Percentiles rank a stretch among this genome's conserved stretches.
These are phyloP conservation scores for Alisma plantagoaquatica DNA, from an alignment of 106 monocot species.

Conservation along the genomic window DNA sequence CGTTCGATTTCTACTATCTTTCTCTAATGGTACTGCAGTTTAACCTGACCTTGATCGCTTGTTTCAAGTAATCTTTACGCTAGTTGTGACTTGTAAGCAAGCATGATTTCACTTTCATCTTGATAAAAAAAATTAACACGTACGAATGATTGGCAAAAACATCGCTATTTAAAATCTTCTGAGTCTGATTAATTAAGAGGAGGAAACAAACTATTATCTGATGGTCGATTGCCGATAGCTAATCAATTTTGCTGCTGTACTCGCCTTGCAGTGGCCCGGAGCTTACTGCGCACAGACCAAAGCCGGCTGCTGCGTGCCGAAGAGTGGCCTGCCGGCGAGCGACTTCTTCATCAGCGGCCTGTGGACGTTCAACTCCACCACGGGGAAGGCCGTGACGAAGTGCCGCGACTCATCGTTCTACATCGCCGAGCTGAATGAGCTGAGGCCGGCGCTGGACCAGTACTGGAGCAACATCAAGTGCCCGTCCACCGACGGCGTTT, in stretches of 20 bases:
- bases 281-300: slow-evolving; percentile 1
- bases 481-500: background rate
- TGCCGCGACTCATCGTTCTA: background rate
- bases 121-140: too few species aligned
- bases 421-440: background rate
- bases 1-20: too few species aligned
- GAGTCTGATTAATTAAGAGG: too few species aligned
- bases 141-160: too few species aligned
- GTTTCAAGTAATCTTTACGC: too few species aligned
- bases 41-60: too few species aligned
- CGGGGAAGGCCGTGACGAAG: background rate
- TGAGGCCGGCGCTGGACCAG: background rate
- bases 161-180: too few species aligned
- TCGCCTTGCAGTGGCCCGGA: slow-evolving; percentile 1
- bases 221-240: too few species aligned
- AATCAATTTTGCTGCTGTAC: background rate
- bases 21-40: too few species aligned
- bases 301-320: background rate
- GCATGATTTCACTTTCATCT: too few species aligned
- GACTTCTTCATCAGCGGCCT: background rate
- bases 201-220: too few species aligned
- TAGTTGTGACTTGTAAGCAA: too few species aligned
- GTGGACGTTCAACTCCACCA: background rate
- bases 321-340: background rate
- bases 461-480: slow-evolving; percentile 8